phyloP scores from a whole-genome alignment of 352 stramenopile species.

The Halophytophthora polymorphica region DNA sequence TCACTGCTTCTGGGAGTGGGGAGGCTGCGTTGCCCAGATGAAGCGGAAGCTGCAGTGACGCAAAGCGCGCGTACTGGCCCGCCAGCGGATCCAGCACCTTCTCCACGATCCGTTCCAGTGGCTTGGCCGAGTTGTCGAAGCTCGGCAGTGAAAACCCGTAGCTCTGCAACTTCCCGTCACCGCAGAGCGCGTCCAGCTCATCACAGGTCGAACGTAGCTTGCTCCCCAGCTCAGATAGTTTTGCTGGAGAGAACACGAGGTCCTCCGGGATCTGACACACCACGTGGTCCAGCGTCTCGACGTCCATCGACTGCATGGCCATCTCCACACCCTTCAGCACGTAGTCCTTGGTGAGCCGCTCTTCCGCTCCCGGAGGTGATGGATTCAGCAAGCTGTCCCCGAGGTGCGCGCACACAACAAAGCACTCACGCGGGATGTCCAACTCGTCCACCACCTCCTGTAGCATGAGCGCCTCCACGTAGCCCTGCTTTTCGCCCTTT shows the following conservation, averaged over 20 bases:
- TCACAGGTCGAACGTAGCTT: constrained; percentile 31
- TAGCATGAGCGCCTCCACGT: constrained; percentile 62
- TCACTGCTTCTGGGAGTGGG: constrained; percentile 30
- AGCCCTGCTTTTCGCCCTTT: constrained; percentile 50
- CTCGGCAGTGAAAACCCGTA: constrained; percentile 53
- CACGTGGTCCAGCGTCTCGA: constrained; percentile 68
- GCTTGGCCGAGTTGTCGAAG: constrained; percentile 19
- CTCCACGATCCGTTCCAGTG: constrained; percentile 42
- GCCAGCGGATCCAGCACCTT: constrained; percentile 39
- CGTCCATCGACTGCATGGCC: constrained; percentile 42
- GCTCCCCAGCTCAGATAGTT: constrained; percentile 26
- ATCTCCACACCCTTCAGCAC: constrained; percentile 50
- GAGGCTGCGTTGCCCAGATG: constrained; percentile 35
- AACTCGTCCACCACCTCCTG: constrained; percentile 64
- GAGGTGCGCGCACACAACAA: constrained; percentile 60
- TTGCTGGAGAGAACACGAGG: constrained; percentile 17
- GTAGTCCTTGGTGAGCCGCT: constrained; percentile 34
- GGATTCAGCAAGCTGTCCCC: constrained; percentile 48
- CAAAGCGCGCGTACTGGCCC: constrained; percentile 41
- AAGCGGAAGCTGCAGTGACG: constrained; percentile 60
- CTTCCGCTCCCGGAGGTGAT: constrained; percentile 22
- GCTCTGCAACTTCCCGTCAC: constrained; percentile 50
- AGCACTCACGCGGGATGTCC: constrained; percentile 51
- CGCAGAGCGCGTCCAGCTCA: constrained; percentile 36
- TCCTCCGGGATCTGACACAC: constrained; percentile 61